Conservation (phyloP, 2,329 filamentous ascomycete genomes). For the Alternaria sp. region DNA sequence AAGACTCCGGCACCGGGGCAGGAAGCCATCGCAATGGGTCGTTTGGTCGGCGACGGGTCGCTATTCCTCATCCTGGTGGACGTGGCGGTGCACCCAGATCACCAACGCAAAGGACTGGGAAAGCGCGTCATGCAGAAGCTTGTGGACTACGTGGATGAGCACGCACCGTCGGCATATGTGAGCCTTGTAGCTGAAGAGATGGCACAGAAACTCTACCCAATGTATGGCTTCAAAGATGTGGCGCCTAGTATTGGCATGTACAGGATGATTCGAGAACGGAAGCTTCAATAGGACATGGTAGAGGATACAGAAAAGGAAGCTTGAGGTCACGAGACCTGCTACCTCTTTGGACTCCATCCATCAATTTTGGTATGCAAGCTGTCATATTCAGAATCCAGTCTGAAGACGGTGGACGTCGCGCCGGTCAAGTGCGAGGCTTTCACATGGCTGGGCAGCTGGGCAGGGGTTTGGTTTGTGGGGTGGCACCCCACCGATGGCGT, state of each 20-base stretch:
- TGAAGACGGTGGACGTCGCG: not conserved
- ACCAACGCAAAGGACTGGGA: constrained; percentile 58
- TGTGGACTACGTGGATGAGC: constrained; percentile 49
- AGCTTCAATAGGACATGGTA: constrained; percentile 12
- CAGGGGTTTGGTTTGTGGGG: not conserved
- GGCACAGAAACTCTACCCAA: constrained; percentile 54
- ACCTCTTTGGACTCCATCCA: not conserved
- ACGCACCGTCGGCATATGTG: constrained; percentile 54
- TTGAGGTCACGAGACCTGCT: not conserved
- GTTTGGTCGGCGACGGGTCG: constrained; percentile 59
- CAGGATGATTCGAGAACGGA: constrained; percentile 25
- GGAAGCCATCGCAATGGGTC: constrained; percentile 56
- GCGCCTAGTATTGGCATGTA: constrained; percentile 41
- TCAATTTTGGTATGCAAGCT: not conserved
- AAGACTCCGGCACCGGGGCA: constrained; percentile 26
- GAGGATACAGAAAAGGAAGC: not conserved
- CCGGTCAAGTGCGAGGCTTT: not conserved
- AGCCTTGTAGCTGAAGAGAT: constrained; percentile 55
- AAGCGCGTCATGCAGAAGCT: constrained; percentile 54
- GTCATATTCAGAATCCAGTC: not conserved
- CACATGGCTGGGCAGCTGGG: not conserved
- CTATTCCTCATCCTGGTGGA: constrained; percentile 61
- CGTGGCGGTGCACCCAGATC: constrained; percentile 58
- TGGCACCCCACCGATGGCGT: constrained; percentile 6
- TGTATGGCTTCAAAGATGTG: constrained; percentile 56